Evolutionary conservation across 2,329 filamentous ascomycete genomes (phyloP).

Genomic region (Pseudocercospora macadamiae): DNA sequence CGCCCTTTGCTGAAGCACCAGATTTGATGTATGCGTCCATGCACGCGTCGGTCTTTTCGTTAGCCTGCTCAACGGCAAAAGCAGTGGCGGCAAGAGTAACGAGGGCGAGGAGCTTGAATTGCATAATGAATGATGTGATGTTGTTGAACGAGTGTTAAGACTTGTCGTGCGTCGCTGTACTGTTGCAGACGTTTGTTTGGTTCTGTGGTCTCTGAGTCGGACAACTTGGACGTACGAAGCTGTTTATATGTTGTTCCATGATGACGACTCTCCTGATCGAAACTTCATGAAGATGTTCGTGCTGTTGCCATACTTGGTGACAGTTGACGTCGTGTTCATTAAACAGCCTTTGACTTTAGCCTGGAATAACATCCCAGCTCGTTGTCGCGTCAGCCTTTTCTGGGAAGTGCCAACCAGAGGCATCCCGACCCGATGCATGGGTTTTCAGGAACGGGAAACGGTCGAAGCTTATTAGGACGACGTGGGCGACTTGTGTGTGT

Average conservation of each 20-base stretch:
- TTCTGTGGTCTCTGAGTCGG: background rate
- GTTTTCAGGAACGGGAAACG: background rate
- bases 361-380: background rate
- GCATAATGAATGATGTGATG: background rate
- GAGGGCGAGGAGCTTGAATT: background rate
- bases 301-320: background rate
- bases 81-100: background rate
- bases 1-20: background rate
- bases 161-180: slow-evolving; percentile 1
- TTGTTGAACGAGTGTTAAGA: no score
- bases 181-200: background rate
- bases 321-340: background rate
- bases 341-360: background rate
- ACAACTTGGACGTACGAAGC: background rate
- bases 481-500: background rate
- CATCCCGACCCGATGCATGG: background rate
- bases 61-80: background rate
- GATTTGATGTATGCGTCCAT: background rate
- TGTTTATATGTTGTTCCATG: background rate
- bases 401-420: background rate
- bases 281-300: background rate
- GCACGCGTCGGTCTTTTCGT: background rate
- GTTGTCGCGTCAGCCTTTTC: background rate
- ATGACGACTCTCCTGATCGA: background rate
- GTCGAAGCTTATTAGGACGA: background rate